These are phyloP conservation scores for Penicillium sp. DNA, from an alignment of 2,329 filamentous ascomycete genomes.

Conservation along the genomic window DNA sequence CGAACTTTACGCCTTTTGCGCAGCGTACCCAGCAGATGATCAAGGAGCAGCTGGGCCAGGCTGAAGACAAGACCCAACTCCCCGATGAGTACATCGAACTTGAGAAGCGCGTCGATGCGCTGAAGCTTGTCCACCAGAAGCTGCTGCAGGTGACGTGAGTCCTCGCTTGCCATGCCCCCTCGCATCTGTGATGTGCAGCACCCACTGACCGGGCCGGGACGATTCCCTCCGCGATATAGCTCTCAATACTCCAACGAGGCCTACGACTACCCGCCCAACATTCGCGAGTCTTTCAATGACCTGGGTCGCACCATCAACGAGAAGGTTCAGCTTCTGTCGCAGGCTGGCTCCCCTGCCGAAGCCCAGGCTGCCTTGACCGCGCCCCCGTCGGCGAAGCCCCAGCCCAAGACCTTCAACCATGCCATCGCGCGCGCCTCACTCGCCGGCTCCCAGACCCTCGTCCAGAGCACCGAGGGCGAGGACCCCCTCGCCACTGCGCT, in stretches of 20 bases:
- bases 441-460: constrained; percentile 78
- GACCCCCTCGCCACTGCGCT: constrained; percentile 88
- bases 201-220: constrained; percentile 3
- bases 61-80: constrained; percentile 95
- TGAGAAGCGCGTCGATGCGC: constrained; percentile 95
- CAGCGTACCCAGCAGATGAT: constrained; percentile 95
- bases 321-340: constrained; percentile 86
- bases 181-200: background rate
- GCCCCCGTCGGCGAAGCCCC: constrained; percentile 84
- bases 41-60: constrained; percentile 94
- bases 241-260: constrained; percentile 88
- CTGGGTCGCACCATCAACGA: constrained; percentile 93
- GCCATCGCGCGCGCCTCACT: constrained; percentile 88
- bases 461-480: constrained; percentile 79
- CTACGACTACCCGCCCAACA: constrained; percentile 93
- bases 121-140: constrained; percentile 96
- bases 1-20: constrained; percentile 86
- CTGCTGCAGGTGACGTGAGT: constrained; percentile 93
- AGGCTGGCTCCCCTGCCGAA: constrained; percentile 81
- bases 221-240: constrained; percentile 46
- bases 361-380: constrained; percentile 91
- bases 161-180: background rate
- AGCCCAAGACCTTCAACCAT: constrained; percentile 98
- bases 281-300: constrained; percentile 96
- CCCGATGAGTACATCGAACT: constrained; percentile 97